Evolutionary conservation across 2,329 filamentous ascomycete genomes (phyloP), one percentile per base, ranked within the genome.

Genomic region (Penicillium sp.): DNA sequence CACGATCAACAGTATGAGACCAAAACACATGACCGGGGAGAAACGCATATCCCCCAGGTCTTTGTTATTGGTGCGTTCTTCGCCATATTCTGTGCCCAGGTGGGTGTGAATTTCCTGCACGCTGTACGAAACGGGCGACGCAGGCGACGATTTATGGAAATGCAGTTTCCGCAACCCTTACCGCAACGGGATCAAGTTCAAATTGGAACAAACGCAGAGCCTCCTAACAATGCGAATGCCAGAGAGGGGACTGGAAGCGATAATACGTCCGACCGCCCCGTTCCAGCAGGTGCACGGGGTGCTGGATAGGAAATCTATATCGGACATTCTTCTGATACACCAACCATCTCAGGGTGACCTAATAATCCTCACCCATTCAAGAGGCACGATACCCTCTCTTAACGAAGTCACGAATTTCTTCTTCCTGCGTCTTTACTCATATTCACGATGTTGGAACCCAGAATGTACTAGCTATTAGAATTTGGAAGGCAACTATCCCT

Each of bases 51-150:
- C 38, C 60, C 70, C 16, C 71, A 71, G 36, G 70, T 68, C 9
- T 45, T 73, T 21, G 66, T 74, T 2, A 49, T 73, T 38, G 70
- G 66, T 6, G 59, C 67, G 3, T 70, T 74, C 18, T 44, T 72
- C 10, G 61, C 62, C 4, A 62, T 72, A 9, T 69, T 73, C 24
- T 48, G 66, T 22, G 63, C 61, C 2, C 71, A 71, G 43, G 56
- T 72, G 36, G 67, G 61, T 16, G 53, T 64, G 47, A 70, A 71
- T 34, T 57, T 67, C 13, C 27, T 67, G 29, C 68, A 71, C 22
- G 60, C 63, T 16, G n/a, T 67, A 52, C 62, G 69, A 39, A 54
- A 45, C 5, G 60, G 66, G 43, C 58, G 66, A 52, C 65, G 59
- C 22, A 54, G 63, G 34, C 59, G 60, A 45, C 60, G 55, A 10